Base-by-base conservation (phyloP, 2,329 filamentous ascomycete species). In the Pyricularia grisea region DNA sequence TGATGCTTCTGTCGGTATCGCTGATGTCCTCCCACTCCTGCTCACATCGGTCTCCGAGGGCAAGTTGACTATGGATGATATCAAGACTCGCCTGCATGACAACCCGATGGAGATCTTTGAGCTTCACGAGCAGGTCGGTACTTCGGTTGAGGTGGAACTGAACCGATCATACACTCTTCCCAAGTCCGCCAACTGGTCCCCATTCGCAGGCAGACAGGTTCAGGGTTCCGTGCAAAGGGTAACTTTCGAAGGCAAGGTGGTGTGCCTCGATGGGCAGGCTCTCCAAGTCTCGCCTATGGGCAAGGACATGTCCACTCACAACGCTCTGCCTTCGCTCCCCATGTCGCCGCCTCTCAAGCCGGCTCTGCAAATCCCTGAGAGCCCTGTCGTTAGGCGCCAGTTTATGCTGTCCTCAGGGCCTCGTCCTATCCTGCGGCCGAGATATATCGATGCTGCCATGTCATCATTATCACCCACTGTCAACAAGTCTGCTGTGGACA, bases 51-150 rank as follows among this genome's bases (percentile, higher is more conserved):
- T 93, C 67, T 83, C 88, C 4, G 90, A 93, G 76, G 90, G 90
- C 71, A 89, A 84, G 74, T 79, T 94, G 74, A 92, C 89, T 3
- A 79, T 93, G 50, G 90, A 93, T 36, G 91, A 94, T 75, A 85
- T 94, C 76, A 90, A 87, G 76, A 76, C 80, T 69, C 87, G 90
- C 61, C 84, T 94, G 65, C 90, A 93, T 76, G 89, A 92, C 75
- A 93, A 93, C 76, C 91, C 91, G 2, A 91, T 90, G 81, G 86
- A 87, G 76, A 93, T 94, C 74, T 94, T 94, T 73, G 91, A 94
- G 81, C 85, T 94, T 67, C 91, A 94, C 72, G 91, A 94, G 73
- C 91, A 94, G 79, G 79, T 85, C n/a, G 88, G 88, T 70, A 89
- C 90, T 55, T 87, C 86, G 5, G 84, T 94, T 50, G 91, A 94